These are phyloP conservation scores for Stagonosporopsis rhizophila DNA, from an alignment of 2,329 filamentous ascomycete genomes.

Conservation along the genomic window DNA sequence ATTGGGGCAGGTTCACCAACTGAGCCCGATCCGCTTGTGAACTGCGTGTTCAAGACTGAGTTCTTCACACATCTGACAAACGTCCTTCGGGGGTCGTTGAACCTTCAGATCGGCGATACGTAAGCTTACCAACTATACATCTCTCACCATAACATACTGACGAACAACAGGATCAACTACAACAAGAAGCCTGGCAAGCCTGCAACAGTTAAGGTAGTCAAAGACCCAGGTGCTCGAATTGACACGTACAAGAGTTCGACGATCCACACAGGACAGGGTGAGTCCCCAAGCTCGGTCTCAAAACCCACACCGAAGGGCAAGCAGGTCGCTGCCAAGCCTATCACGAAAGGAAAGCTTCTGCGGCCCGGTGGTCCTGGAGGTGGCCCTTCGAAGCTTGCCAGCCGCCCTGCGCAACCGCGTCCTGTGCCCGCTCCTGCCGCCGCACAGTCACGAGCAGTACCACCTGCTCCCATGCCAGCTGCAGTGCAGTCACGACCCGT, in stretches of 20 bases:
- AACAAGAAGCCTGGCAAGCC: constrained; percentile 97
- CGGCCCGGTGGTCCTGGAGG: constrained; percentile 87
- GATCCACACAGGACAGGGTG: constrained; percentile 84
- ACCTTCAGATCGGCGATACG: constrained; percentile 79
- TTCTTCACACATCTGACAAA: constrained; percentile 91
- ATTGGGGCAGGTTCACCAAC: constrained; percentile 87
- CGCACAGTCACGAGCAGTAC: constrained; percentile 54
- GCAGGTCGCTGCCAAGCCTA: constrained; percentile 84
- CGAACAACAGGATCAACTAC: constrained; percentile 73
- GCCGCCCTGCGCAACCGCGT: constrained; percentile 53
- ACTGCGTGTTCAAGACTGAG: constrained; percentile 95
- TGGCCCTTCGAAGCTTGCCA: constrained; percentile 74
- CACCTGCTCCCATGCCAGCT: constrained; percentile 59
- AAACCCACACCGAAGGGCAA: constrained; percentile 87
- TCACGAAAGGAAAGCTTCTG: constrained; percentile 91
- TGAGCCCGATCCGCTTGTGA: constrained; percentile 91
- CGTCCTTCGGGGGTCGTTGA: constrained; percentile 79
- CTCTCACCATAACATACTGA: constrained; percentile 28
- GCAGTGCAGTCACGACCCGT: constrained; percentile 49
- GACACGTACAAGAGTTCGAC: constrained; percentile 95
- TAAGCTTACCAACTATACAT: constrained; percentile 44
- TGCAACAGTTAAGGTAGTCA: constrained; percentile 85
- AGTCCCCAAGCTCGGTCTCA: constrained; percentile 82
- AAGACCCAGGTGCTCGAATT: constrained; percentile 76
- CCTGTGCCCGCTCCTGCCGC: constrained; percentile 43